Evolutionary conservation across 768 basidiomycete species (phyloP).

Genomic region (Tricholoma terreum): DNA sequence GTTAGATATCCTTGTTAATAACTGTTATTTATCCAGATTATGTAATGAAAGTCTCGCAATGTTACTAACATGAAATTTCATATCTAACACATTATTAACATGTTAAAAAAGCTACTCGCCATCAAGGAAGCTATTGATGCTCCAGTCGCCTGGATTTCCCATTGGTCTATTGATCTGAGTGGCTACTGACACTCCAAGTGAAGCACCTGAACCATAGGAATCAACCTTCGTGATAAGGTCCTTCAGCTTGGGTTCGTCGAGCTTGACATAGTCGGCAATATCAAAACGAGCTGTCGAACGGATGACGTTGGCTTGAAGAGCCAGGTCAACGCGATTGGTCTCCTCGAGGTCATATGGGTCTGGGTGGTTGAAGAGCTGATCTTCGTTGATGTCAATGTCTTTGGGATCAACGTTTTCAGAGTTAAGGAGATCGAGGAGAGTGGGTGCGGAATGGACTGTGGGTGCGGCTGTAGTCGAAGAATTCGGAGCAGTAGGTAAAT

Average conservation of each 20-base stretch:
- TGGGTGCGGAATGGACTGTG: slow-evolving; percentile 7
- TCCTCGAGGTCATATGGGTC: slow-evolving; percentile 18
- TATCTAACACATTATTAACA: not conserved
- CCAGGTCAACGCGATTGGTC: slow-evolving; percentile 12
- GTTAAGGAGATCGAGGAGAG: slow-evolving; percentile 13
- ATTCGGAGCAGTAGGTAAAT: slow-evolving; percentile 1
- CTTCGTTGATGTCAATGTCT: slow-evolving; percentile 4
- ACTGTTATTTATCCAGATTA: not conserved
- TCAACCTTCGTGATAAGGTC: not conserved
- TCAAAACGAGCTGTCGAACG: slow-evolving; percentile 9
- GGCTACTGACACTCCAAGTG: not conserved
- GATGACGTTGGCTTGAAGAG: not conserved
- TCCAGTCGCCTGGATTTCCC: not conserved
- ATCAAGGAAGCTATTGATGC: not conserved
- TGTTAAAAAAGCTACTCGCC: not conserved
- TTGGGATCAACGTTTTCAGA: slow-evolving; percentile 10
- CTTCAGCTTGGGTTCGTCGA: not conserved
- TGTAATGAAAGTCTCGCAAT: not conserved
- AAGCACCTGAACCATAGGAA: not conserved
- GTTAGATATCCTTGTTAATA: slow-evolving; percentile 5
- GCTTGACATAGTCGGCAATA: slow-evolving; percentile 13
- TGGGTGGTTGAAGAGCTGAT: slow-evolving; percentile 12
- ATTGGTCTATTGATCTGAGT: not conserved
- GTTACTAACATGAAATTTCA: slow-evolving; percentile 1
- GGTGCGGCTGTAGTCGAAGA: not conserved